Conservation (phyloP, 768 basidiomycete genomes). For the Suillus decipiens region DNA sequence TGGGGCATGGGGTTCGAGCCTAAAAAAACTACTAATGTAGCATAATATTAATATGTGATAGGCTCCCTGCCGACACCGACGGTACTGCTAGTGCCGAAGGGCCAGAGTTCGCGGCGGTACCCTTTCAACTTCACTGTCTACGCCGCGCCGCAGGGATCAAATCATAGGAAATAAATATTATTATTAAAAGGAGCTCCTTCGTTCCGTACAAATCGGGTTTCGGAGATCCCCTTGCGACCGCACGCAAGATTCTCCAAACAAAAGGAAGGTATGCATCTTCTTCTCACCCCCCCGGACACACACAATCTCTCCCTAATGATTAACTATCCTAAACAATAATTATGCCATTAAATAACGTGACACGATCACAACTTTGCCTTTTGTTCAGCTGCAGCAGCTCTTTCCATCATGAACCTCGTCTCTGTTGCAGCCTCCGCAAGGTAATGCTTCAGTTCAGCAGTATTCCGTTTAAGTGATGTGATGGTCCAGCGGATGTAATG, state of each 20-base stretch:
- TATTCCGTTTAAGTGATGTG: constrained; percentile 63
- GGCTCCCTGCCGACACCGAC: background rate
- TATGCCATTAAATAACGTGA: constrained; percentile 8
- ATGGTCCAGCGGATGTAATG: constrained; percentile 89
- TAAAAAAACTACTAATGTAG: background rate
- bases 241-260: constrained; percentile 9
- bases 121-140: background rate
- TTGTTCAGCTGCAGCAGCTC: constrained; percentile 49
- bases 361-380: constrained; percentile 34
- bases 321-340: background rate
- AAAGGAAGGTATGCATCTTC: constrained; percentile 3
- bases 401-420: constrained; percentile 73
- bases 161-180: background rate
- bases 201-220: constrained; percentile 10
- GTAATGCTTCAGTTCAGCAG: constrained; percentile 62
- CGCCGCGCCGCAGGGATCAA: background rate
- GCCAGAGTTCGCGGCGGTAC: constrained; percentile 1
- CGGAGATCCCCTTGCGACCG: constrained; percentile 9
- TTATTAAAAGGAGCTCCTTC: constrained; percentile 10
- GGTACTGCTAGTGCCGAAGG: background rate
- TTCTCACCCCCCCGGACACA: background rate
- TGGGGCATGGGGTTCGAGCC: background rate
- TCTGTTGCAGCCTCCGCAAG: constrained; percentile 82
- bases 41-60: background rate
- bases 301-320: background rate